Base-by-base conservation (phyloP, 805 yeast genomes). In the Candida koratica region DNA sequence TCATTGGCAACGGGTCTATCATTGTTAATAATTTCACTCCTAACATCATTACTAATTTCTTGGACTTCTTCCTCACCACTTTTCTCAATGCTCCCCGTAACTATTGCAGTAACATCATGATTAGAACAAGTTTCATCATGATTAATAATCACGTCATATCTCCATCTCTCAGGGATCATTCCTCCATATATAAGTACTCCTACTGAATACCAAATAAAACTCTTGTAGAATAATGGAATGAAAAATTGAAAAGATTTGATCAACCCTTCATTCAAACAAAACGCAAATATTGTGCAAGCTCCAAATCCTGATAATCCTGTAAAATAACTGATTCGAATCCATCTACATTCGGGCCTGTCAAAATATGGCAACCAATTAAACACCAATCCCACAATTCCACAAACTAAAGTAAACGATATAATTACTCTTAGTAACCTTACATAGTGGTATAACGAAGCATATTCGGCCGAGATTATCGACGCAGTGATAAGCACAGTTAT, bases 341-440 rank as follows among this genome's bases (percentile, higher is more conserved):
- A 79, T 43, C 95, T 71, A 43, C 86, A 77, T 52, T 86, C 94
- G 4, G 96, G 95, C 38, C 76, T 73, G 58, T 93, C 97, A 58
- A 93, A 90, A 46, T 67, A 72, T 4, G 95, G 90, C n/a, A 88
- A 78, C 96, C 97, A 90, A 38, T 93, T 86, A 64, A 90, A 77
- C 12, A 70, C 55, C 18, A 86, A 74, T 1, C 97, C 97, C 13
- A 77, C 56, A 2, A 68, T 35, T 3, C 97, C 96, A 38, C 88
- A 76, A 1, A 74, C 25, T 1, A 77, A 53, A 1, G 96, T 83
- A 46, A 81, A 67, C 1, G 66, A 27, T 56, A 87, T 73, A 58
- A 79, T 82, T 3, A 67, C 41, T 8, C 50, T 53, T 28, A 60
- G 51, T 3, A 69, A 48, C 42, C 74, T 73, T 4, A 81, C 79